Evolutionary conservation across 2,329 filamentous ascomycete genomes (phyloP).

Genomic region (Xylaria sp.): DNA sequence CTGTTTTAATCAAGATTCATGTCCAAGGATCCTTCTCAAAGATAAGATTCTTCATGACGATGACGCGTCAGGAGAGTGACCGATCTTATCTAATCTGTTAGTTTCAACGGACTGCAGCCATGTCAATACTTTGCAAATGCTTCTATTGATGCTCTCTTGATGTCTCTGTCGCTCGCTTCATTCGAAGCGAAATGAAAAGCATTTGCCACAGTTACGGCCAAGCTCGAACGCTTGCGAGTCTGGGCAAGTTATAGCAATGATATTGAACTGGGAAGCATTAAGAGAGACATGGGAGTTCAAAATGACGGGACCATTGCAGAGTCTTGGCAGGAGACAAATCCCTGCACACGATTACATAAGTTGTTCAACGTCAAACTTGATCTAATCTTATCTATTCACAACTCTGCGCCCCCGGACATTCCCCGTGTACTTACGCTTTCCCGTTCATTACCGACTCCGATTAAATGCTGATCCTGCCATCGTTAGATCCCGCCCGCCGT

Average conservation of each 20-base stretch:
- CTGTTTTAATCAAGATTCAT: conserved; percentile 4
- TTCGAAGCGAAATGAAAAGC: neutral
- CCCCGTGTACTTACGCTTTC: neutral
- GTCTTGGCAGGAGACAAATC: conserved; percentile 28
- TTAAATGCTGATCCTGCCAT: neutral
- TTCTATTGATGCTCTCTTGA: neutral
- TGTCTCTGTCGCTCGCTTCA: neutral
- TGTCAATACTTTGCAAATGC: neutral
- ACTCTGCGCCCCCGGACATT: neutral
- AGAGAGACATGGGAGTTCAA: conserved; percentile 1
- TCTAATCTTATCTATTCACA: neutral
- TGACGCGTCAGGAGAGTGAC: neutral
- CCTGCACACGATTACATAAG: conserved; percentile 29
- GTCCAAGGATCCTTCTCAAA: neutral
- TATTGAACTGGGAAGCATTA: neutral
- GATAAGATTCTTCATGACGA: neutral
- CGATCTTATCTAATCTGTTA: too few species aligned
- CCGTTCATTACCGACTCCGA: neutral
- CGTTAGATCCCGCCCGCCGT: neutral
- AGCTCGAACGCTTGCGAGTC: neutral
- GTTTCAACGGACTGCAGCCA: neutral
- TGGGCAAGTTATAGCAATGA: neutral
- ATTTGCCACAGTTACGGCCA: neutral
- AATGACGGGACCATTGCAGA: conserved; percentile 27
- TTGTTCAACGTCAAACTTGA: conserved; percentile 11